phyloP scores from a whole-genome alignment of 2,329 filamentous ascomycete genomes.

The Fusarium sp. region DNA sequence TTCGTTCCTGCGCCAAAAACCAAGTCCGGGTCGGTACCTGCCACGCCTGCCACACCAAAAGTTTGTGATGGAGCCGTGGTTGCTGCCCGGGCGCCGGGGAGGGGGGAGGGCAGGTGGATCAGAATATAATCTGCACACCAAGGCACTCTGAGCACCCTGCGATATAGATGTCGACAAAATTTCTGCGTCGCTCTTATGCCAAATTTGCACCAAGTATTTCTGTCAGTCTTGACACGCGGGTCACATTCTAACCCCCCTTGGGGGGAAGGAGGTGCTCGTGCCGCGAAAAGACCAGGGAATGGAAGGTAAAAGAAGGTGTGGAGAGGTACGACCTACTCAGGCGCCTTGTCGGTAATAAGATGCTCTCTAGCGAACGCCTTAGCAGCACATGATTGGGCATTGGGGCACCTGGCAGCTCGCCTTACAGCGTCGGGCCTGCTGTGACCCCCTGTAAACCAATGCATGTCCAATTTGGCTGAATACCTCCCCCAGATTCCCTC shows the following conservation, averaged over 20 bases:
- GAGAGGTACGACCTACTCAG: constrained; percentile 13
- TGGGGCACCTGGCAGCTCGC: constrained; percentile 25
- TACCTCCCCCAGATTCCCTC: constrained; percentile 21
- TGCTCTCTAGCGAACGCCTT: constrained; percentile 17
- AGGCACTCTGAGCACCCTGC: too few relatives aligned
- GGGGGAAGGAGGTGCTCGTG: constrained; percentile 37
- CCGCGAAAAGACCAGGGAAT: constrained; percentile 27
- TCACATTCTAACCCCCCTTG: background rate
- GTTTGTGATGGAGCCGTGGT: background rate
- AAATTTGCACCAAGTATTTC: too few relatives aligned
- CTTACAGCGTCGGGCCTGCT: constrained; percentile 14
- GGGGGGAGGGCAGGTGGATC: too few relatives aligned
- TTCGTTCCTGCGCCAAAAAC: constrained; percentile 43
- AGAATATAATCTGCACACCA: too few relatives aligned
- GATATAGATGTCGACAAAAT: too few relatives aligned
- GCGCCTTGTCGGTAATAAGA: constrained; percentile 31
- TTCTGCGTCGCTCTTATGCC: too few relatives aligned
- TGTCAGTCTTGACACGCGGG: too few relatives aligned
- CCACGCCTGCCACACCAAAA: constrained; percentile 25
- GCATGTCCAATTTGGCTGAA: constrained; percentile 32
- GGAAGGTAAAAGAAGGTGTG: constrained; percentile 16
- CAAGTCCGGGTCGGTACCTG: constrained; percentile 41
- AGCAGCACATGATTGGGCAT: constrained; percentile 2
- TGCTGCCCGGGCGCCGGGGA: too few relatives aligned
- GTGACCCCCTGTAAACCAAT: constrained; percentile 16